Base-by-base conservation (phyloP, 2,329 filamentous ascomycete genomes). In the Paramyrothecium roridum region DNA sequence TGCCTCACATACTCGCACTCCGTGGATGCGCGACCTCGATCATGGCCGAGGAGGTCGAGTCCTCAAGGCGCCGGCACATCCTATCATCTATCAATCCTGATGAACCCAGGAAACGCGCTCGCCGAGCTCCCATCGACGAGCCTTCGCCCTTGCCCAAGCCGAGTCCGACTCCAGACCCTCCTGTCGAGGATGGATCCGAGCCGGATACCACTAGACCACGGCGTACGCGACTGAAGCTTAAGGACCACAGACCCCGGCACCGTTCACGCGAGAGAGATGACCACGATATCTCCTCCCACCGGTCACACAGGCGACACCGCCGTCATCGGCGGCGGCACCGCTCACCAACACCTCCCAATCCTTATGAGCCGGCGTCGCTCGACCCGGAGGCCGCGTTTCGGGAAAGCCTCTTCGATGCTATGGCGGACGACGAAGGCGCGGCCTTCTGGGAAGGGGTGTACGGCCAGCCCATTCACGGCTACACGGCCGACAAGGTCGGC, bases 381-480 rank as follows among this genome's bases (percentile, higher is more conserved):
- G 84, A 89, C 62, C 81, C 90, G 0, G 87, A 91, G 45, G 78
- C 82, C 0, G 91, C 93, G 1, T 99, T 99, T 70, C 87, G 91
- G 30, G 91, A 96, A 71, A 96, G 92, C 1, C 86, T 99, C 6
- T 98, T 98, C 74, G 95, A 99, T 71, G 95, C 95, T 33, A 88
- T 99, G 73, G 93, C 92, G 40, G 95, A 99, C 72, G 93, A 98
- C 68, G 95, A 99, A 74, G 95, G 93, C 49, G 95, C 95, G 2
- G 84, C 86, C 8, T 99, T 95, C 76, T 99, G 95, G 95, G 89
- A 97, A 70, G 85, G 85, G 17, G 90, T 99, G n/a, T 99, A 98
- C 73, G 93, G 92, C 1, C 93, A 98, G 70, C 93, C 95, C 0
- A 89, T 98, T 51, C 92, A 97, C 72, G 83, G 85, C 8, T 97